phyloP scores from a whole-genome alignment of 164 flowering plant species.

The Chimonanthus salicifolius region DNA sequence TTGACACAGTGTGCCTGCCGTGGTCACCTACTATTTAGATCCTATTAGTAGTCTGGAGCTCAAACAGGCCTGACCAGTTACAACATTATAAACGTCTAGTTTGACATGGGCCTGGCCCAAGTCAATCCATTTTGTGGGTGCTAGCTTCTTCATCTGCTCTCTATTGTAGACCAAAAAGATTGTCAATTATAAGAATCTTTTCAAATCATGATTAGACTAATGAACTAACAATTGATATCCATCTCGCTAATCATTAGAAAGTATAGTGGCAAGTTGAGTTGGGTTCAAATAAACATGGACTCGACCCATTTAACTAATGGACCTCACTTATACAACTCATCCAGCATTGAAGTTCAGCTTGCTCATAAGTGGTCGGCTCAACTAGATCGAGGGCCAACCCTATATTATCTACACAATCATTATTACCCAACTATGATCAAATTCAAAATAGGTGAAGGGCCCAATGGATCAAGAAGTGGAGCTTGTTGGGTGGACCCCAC shows the following conservation, averaged over 20 bases:
- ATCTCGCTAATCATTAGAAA: no score
- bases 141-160: background rate
- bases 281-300: background rate
- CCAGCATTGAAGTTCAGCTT: background rate
- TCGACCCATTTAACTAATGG: background rate
- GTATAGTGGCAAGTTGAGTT: background rate
- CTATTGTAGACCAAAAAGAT: background rate
- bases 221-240: background rate
- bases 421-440: no score
- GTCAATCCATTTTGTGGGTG: background rate
- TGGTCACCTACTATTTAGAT: no score
- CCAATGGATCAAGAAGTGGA: background rate
- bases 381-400: background rate
- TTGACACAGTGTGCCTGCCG: no score
- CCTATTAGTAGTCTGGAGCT: no score
- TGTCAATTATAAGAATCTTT: background rate
- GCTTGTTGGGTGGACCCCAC: background rate
- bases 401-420: background rate
- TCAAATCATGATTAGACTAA: background rate
- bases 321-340: background rate
- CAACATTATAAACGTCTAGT: no score
- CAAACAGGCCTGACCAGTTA: no score
- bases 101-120: no score
- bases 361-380: background rate
- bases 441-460: background rate